Evolutionary conservation across 495 filamentous ascomycete species (phyloP), one percentile per base, ranked within the genome.

Genomic region (Tuber magnatum): DNA sequence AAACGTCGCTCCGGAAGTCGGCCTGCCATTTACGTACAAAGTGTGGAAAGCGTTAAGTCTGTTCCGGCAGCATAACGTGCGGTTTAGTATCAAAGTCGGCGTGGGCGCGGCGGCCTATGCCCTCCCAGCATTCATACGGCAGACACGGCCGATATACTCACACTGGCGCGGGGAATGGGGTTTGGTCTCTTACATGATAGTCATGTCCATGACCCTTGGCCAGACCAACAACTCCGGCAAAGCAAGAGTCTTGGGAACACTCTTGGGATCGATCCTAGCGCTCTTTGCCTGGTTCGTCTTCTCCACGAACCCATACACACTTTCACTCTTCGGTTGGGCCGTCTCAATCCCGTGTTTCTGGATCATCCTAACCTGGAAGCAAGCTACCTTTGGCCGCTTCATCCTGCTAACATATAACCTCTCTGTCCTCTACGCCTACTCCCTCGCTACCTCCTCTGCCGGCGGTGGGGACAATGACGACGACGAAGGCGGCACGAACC

Each of bases 81-180:
- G 87, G 76, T 97, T 96, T 80, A 93, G 93, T 8, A 86, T 96
- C 79, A 99, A 99, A 84, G 95, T 97, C 70, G 95, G 95, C 40
- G 86, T 91, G 32, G 95, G 95, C 44, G 95, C 94, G 18, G 87
- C 92, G 18, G 84, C 97, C 3, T 97, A 93, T 84, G 94, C 93
- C 32, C 86, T 96, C 78, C 91, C 93, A 69, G 90, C 95, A 10
- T 99, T 97, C 82, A 85, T 97, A 73, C 88, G 90, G 12, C 84
- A 86, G 8, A 95, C 92, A 22, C 87, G 93, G 73, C 92, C 93
- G 0, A 86, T 91, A 68, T 99, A 97, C 81, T 86, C 88, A 35
- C 92, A 91, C 78, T 99, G 94, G 94, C 86, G 94, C 79, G 95
- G 94, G 1, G 95, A 99, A 87, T 99, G 95, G 95, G 95, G 94